Evolutionary conservation across 495 filamentous ascomycete species (phyloP).

Genomic region (Penicillium fimorum): DNA sequence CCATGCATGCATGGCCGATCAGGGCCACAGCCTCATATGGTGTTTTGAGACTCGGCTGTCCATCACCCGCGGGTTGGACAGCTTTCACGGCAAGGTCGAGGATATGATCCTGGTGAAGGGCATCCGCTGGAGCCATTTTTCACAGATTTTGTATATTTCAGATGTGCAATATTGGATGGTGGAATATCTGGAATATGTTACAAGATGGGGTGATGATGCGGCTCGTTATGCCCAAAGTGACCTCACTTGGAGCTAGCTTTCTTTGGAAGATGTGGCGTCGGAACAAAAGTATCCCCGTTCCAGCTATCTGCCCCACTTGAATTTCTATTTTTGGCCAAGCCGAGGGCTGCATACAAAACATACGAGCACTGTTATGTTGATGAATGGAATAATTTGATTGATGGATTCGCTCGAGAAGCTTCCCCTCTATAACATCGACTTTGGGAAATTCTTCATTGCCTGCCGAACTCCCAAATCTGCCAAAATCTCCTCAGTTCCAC

Average conservation of each 20-base stretch:
- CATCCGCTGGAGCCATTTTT: conserved; percentile 30
- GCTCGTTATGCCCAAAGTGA: conserved; percentile 1
- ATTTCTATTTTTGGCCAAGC: conserved; percentile 1
- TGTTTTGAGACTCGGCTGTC: conserved; percentile 59
- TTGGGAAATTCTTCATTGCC: conserved; percentile 79
- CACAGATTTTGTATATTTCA: background rate
- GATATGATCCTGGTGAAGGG: conserved; percentile 30
- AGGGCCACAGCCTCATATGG: conserved; percentile 84
- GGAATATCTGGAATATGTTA: background rate
- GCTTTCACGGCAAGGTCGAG: conserved; percentile 36
- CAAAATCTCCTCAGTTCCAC: conserved; percentile 81
- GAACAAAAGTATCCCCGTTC: background rate
- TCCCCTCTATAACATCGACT: conserved; percentile 65
- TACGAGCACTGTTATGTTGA: background rate
- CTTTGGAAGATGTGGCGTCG: conserved; percentile 5
- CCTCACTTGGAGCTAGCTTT: conserved; percentile 1
- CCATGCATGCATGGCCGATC: conserved; percentile 80
- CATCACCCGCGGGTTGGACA: conserved; percentile 27
- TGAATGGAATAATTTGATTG: background rate
- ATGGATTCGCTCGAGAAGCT: background rate
- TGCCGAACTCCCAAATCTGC: conserved; percentile 80
- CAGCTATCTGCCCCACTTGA: conserved; percentile 8
- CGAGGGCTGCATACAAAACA: background rate
- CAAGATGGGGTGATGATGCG: background rate
- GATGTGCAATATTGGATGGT: background rate